These are phyloP conservation scores for Naumovozyma dairenensis DNA, from an alignment of 805 yeast genomes.

Conservation along the genomic window DNA sequence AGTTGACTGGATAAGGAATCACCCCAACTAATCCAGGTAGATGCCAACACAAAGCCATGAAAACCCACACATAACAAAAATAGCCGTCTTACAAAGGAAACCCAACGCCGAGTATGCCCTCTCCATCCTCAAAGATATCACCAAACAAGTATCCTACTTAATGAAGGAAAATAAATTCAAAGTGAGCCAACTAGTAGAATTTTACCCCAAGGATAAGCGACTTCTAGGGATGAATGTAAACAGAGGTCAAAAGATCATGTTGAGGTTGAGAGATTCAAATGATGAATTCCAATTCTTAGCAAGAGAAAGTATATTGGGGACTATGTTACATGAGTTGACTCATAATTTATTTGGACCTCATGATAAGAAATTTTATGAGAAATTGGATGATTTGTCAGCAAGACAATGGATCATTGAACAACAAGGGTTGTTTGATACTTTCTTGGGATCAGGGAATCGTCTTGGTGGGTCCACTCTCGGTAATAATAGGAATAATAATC, in stretches of 20 bases:
- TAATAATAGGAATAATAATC: slow-evolving; percentile 1
- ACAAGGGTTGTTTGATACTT: slow-evolving; percentile 22
- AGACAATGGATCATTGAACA: slow-evolving; percentile 34
- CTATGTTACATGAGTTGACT: slow-evolving; percentile 79
- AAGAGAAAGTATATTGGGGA: slow-evolving; percentile 58
- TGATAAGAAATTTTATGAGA: slow-evolving; percentile 56
- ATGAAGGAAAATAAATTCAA: slow-evolving; percentile 58
- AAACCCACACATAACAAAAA: slow-evolving; percentile 24
- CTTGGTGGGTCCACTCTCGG: slow-evolving; percentile 12
- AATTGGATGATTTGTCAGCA: slow-evolving; percentile 49
- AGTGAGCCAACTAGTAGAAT: slow-evolving; percentile 65
- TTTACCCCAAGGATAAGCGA: slow-evolving; percentile 59
- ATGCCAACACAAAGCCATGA: slow-evolving; percentile 5
- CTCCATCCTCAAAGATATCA: slow-evolving; percentile 56
- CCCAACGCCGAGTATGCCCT: slow-evolving; percentile 42
- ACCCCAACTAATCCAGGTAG: no score
- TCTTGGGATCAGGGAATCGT: slow-evolving; percentile 25
- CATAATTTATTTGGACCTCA: slow-evolving; percentile 80
- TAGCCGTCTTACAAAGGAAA: slow-evolving; percentile 41
- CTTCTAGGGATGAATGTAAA: slow-evolving; percentile 79
- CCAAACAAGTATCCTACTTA: slow-evolving; percentile 64
- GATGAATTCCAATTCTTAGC: slow-evolving; percentile 49
- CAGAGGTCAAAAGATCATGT: slow-evolving; percentile 58
- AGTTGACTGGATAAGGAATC: no score
- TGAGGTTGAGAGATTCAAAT: slow-evolving; percentile 55